Conservation (phyloP, 2,329 filamentous ascomycete species). For the Phyllosticta citribraziliensis region DNA sequence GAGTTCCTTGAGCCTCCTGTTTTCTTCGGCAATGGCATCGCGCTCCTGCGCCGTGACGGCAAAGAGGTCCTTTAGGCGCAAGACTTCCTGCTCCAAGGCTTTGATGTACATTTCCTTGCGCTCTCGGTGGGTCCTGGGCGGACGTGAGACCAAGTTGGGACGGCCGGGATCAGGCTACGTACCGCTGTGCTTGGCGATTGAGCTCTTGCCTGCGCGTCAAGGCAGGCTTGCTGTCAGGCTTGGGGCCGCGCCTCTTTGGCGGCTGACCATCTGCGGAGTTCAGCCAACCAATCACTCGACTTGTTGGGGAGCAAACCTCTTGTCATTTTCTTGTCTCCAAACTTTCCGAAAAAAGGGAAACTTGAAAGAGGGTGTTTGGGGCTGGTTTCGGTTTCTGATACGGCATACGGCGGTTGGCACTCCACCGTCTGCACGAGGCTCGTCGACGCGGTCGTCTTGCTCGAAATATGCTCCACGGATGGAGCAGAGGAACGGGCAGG, state of each 20-base stretch:
- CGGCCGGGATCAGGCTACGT: slow-evolving; percentile 16
- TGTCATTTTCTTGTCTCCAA: slow-evolving; percentile 11
- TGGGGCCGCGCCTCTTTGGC: slow-evolving; percentile 83
- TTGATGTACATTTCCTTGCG: slow-evolving; percentile 96
- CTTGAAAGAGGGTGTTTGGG: neutral
- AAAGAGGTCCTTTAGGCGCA: slow-evolving; percentile 79
- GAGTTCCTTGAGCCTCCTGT: slow-evolving; percentile 59
- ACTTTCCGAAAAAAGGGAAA: slow-evolving; percentile 12
- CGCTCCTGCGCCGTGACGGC: slow-evolving; percentile 65
- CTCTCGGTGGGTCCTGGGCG: slow-evolving; percentile 78
- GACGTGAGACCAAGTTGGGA: slow-evolving; percentile 1
- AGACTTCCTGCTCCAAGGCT: slow-evolving; percentile 80
- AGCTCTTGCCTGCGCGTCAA: slow-evolving; percentile 85
- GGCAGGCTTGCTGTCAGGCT: slow-evolving; percentile 92
- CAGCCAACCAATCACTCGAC: neutral
- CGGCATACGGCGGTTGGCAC: neutral
- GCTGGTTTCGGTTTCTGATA: neutral
- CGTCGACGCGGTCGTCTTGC: neutral
- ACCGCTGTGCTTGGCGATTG: slow-evolving; percentile 94
- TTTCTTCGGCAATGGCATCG: slow-evolving; percentile 67
- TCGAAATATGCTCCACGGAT: neutral
- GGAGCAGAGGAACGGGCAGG: neutral
- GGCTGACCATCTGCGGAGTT: slow-evolving; percentile 60
- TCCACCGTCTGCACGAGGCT: neutral
- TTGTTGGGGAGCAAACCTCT: slow-evolving; percentile 8